Conservation (phyloP, 768 basidiomycete genomes). For the Collybiopsis luxurians region DNA sequence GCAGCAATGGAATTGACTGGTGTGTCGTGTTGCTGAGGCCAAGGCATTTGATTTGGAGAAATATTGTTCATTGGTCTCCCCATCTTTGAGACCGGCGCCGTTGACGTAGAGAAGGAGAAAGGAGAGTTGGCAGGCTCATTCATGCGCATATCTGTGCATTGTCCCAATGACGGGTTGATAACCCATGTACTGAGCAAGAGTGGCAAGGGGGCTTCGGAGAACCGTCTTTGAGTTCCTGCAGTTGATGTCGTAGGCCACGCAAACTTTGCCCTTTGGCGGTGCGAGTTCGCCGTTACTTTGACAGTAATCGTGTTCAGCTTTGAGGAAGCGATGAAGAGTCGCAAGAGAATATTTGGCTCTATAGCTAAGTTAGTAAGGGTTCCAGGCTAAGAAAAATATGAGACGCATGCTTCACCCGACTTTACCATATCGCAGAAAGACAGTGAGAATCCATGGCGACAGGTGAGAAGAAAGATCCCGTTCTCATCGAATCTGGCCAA, state of each 20-base stretch:
- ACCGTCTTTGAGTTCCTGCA: conserved; percentile 21
- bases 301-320: neutral
- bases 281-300: neutral
- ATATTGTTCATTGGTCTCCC: neutral
- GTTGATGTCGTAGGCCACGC: conserved; percentile 18
- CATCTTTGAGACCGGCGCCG: neutral
- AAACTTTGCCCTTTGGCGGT: neutral
- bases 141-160: conserved; percentile 4
- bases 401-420: neutral
- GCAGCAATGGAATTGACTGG: neutral
- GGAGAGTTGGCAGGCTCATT: neutral
- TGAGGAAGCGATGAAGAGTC: conserved; percentile 12
- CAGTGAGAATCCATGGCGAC: conserved; percentile 20
- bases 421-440: conserved; percentile 22
- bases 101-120: neutral
- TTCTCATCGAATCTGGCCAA: conserved; percentile 19
- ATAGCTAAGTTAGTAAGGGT: neutral
- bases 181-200: neutral
- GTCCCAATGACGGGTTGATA: neutral
- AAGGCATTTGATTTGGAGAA: conserved; percentile 1
- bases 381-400: neutral
- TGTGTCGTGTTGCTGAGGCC: neutral
- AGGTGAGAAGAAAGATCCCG: conserved; percentile 20
- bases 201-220: conserved; percentile 11
- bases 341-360: conserved; percentile 22